Base-by-base conservation (phyloP, 2,329 filamentous ascomycete species). In the Talaromyces sp. region DNA sequence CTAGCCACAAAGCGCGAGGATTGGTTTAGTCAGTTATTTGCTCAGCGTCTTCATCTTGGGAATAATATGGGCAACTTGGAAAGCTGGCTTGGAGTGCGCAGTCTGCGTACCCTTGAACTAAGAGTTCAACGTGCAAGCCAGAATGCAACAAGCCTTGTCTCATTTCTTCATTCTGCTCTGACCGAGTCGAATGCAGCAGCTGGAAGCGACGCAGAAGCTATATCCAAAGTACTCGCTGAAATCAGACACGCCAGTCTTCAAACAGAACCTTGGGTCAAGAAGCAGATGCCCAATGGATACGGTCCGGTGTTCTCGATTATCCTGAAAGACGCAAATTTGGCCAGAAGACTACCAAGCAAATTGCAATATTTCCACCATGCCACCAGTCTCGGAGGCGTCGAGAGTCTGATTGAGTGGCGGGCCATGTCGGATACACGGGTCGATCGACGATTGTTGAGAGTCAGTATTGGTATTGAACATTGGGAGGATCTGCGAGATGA, bases 391-490 rank as follows among this genome's bases (percentile, higher is more conserved):
- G 95, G 95, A 2, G 94, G 95, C 4, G 92, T 98, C 10, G 95
- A 98, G 85, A 95, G 92, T 73, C 79, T 98, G 81, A 93, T 99
- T 71, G 95, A 99, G 84, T 99, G 95, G 95, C 85, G 95, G 66
- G 87, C 90, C 58, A 95, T 99, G 92, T 89, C 88, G 66, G 95
- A 99, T 81, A 72, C 78, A 2, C 82, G 76, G 1, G 88, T 96
- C 45, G 91, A 96, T 74, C 85, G 83, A 73, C 83, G 86, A 65
- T 77, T 98, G 75, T 73, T 97, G 77, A 82, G 95, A 61, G 80
- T 99, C 34, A 97, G 93, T 76, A 80, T 97, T 38, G 95, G 95
- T 0, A 85, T 97, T 36, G 95, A 99, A 82, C 87, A 85, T 56
- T 90, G 91, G 83, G 90, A 95, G 77, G 95, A 98, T 79, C 75